Evolutionary conservation across 495 filamentous ascomycete genomes (phyloP).

Genomic region (Recurvomyces mirabilis): DNA sequence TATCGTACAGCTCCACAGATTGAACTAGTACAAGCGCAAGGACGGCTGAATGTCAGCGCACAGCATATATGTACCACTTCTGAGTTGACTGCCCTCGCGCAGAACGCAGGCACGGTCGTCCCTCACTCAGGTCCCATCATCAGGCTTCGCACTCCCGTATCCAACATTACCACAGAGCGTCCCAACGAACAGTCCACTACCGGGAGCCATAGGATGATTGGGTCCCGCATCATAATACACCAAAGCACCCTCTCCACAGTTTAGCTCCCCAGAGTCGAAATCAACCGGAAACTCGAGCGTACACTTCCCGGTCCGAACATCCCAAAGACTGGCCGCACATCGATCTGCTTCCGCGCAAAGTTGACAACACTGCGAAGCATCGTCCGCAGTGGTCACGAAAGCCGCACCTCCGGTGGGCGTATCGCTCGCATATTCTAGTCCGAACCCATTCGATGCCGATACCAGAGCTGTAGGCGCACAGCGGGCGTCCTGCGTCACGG

Average conservation of each 20-base stretch:
- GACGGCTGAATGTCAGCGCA: no score
- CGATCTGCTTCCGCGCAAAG: constrained; percentile 10
- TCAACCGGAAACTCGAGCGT: constrained; percentile 9
- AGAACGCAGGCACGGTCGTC: not conserved
- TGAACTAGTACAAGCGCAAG: no score
- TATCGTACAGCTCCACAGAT: no score
- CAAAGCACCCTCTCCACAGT: constrained; percentile 7
- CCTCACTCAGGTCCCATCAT: constrained; percentile 8
- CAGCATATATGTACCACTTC: no score
- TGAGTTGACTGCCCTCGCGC: no score
- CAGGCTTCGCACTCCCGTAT: constrained; percentile 1
- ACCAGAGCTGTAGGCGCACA: constrained; percentile 11
- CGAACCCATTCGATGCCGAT: constrained; percentile 5
- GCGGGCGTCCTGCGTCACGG: constrained; percentile 9
- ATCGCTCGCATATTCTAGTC: constrained; percentile 11
- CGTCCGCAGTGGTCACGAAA: constrained; percentile 1
- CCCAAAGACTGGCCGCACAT: constrained; percentile 11
- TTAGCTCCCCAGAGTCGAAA: not conserved
- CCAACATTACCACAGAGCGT: constrained; percentile 10
- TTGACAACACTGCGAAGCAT: constrained; percentile 11
- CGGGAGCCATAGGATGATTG: constrained; percentile 9
- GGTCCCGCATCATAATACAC: constrained; percentile 11
- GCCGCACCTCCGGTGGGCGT: not conserved
- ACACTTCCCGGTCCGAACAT: constrained; percentile 9
- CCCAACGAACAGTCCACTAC: constrained; percentile 7